Percentiles rank a stretch among this genome's conserved stretches.
Evolutionary conservation across 2,329 filamentous ascomycete genomes (phyloP).

Genomic region (Mycosphaerelloides madeirae): DNA sequence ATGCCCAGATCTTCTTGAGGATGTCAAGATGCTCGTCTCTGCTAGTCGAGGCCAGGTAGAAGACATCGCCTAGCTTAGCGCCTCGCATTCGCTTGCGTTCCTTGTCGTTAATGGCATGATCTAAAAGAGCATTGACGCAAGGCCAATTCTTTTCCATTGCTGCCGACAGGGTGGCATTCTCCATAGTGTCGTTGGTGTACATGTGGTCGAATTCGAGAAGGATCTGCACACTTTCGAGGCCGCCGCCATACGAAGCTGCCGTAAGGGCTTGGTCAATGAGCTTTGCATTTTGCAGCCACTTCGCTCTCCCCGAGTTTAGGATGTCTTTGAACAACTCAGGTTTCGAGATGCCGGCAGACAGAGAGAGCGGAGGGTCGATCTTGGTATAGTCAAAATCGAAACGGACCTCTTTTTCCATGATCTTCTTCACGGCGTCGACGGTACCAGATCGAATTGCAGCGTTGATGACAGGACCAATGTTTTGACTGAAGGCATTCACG

Average conservation of each 20-base stretch:
- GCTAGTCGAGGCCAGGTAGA: slow-evolving; percentile 3
- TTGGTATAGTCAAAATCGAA: slow-evolving; percentile 11
- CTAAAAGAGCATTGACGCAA: too few species aligned
- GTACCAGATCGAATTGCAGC: slow-evolving; percentile 9
- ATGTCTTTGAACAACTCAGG: slow-evolving; percentile 7
- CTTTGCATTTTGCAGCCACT: too few species aligned
- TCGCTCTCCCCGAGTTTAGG: too few species aligned
- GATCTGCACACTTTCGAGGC: too few species aligned
- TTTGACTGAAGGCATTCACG: slow-evolving; percentile 7
- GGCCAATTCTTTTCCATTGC: too few species aligned
- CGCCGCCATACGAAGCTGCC: too few species aligned
- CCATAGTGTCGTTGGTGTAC: too few species aligned
- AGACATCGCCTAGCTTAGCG: not conserved
- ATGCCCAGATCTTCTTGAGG: slow-evolving; percentile 5
- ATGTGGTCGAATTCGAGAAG: too few species aligned
- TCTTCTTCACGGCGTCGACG: slow-evolving; percentile 8
- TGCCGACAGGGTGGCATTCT: too few species aligned
- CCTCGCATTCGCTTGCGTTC: too few species aligned
- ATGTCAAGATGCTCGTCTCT: slow-evolving; percentile 3
- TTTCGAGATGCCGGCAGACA: slow-evolving; percentile 7
- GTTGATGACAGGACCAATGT: slow-evolving; percentile 10
- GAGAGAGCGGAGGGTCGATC: slow-evolving; percentile 4
- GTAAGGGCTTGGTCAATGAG: too few species aligned
- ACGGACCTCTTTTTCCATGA: slow-evolving; percentile 5
- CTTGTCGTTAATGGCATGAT: too few species aligned